phyloP scores from a whole-genome alignment of 2,329 filamentous ascomycete genomes.

The Teratosphaeria nubilosa region DNA sequence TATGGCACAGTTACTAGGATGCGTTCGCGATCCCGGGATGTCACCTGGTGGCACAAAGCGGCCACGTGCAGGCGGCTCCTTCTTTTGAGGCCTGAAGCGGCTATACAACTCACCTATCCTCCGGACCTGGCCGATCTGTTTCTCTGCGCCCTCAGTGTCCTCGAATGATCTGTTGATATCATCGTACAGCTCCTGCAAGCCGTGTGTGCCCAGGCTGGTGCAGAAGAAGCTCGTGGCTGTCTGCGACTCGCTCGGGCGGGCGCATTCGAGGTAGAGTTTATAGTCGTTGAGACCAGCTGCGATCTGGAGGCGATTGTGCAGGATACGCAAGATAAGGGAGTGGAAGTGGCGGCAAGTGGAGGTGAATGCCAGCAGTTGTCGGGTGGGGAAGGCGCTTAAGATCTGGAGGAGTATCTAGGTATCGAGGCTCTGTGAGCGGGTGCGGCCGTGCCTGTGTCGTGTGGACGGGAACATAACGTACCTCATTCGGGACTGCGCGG shows the following conservation, averaged over 20 bases:
- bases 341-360: slow-evolving; percentile 54
- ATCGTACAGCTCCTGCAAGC: slow-evolving; percentile 34
- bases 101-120: slow-evolving; percentile 54
- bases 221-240: slow-evolving; percentile 61
- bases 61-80: slow-evolving; percentile 33
- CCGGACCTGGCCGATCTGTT: slow-evolving; percentile 32
- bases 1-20: slow-evolving; percentile 12
- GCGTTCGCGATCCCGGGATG: slow-evolving; percentile 36
- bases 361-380: slow-evolving; percentile 43
- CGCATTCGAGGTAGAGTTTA: slow-evolving; percentile 67
- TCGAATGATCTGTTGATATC: not conserved
- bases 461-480: slow-evolving; percentile 4
- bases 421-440: slow-evolving; percentile 1
- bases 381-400: slow-evolving; percentile 32
- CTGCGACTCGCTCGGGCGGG: slow-evolving; percentile 59
- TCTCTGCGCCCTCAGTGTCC: not conserved
- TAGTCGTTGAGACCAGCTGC: slow-evolving; percentile 51
- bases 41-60: slow-evolving; percentile 34
- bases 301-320: slow-evolving; percentile 53
- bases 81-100: slow-evolving; percentile 55
- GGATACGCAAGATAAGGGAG: slow-evolving; percentile 50
- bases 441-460: not conserved
- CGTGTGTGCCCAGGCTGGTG: slow-evolving; percentile 54
- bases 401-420: slow-evolving; percentile 36
- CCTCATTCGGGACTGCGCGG: slow-evolving; percentile 24